Base-by-base conservation (phyloP, 129 eudicot species). In the Centella asiatica region DNA sequence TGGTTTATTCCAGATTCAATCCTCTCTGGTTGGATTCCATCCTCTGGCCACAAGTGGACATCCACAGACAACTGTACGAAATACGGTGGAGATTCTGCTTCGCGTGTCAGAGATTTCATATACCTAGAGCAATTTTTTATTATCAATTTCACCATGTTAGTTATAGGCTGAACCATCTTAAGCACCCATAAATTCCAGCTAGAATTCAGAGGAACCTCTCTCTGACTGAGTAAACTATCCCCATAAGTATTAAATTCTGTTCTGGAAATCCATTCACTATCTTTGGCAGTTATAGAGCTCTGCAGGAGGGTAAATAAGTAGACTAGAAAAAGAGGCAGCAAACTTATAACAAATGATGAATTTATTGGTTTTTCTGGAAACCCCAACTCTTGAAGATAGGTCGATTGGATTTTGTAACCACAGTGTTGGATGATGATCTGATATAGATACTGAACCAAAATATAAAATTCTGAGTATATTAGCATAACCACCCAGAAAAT, bases 211-310 rank as follows among this genome's bases (percentile, higher is more conserved):
- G 62, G 29, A 58, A 65, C 64, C 60, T 82, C 75, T 34, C 73
- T 83, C 54, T 69, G 69, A 29, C 74, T 70, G 39, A 32, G 46
- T 3, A 70, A 34, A 47, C 74, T 77, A 29, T 80, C 81, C 15
- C 67, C 82, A 28, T 69, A 72, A 25, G 74, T 77, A 39, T 66
- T 66, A 57, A 75, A 78, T 28, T 83, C 93, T 1, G 80, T 75
- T 44, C 75, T 66, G 25, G 84, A 85, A 65, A 81, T 78, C 96
- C 95, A 85, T 71, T 85, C 96, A 50, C 93, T 79, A 79, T 93
- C 99, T 81, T 87, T 89, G 56, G 95, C 96, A 32, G 99, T 93
- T 60, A 93, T 93, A 36, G 99, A 87, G 81, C 99, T 93, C 78
- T 93, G 99, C 75, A 93, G 71, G 57, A 93, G 95, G 57, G 99